Evolutionary conservation across 2,329 filamentous ascomycete species (phyloP).

Genomic region (Zalaria obscura): DNA sequence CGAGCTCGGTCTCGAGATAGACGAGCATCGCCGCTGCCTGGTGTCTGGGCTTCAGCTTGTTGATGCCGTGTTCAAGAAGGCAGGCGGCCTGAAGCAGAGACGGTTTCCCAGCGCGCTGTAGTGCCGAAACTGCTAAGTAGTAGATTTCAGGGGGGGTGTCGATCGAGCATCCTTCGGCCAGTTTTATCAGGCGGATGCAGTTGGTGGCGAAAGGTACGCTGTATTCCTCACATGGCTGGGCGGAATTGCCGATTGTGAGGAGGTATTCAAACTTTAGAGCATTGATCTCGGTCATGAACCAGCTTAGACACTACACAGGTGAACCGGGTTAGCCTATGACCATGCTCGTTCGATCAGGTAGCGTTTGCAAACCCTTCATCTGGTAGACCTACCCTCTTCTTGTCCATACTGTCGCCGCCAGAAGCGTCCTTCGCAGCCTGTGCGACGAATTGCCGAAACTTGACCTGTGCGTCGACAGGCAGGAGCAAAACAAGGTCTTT

Average conservation of each 20-base stretch:
- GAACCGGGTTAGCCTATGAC: neutral
- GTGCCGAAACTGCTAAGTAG: conserved; percentile 18
- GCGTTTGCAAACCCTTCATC: neutral
- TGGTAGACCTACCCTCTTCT: neutral
- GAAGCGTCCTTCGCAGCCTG: neutral
- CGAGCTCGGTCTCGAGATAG: conserved; percentile 19
- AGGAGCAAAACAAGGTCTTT: conserved; percentile 3
- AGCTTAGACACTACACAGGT: neutral
- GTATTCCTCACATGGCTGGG: conserved; percentile 4
- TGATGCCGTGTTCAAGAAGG: conserved; percentile 13
- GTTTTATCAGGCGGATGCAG: conserved; percentile 12
- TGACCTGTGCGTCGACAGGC: neutral
- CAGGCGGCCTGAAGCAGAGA: conserved; percentile 17
- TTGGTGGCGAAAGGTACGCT: conserved; percentile 12
- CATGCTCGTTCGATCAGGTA: no score
- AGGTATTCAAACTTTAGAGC: conserved; percentile 11
- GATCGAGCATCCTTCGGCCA: conserved; percentile 12
- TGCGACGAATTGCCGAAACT: neutral
- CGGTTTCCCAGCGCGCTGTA: conserved; percentile 10
- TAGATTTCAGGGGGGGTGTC: neutral
- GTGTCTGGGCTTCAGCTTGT: conserved; percentile 11
- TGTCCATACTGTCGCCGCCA: neutral
- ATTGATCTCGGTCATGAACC: conserved; percentile 12
- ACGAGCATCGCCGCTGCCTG: conserved; percentile 19
- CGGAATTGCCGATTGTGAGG: conserved; percentile 4